Evolutionary conservation across 441 rosid genomes (phyloP).

Genomic region (Adansonia madagascariensis): DNA sequence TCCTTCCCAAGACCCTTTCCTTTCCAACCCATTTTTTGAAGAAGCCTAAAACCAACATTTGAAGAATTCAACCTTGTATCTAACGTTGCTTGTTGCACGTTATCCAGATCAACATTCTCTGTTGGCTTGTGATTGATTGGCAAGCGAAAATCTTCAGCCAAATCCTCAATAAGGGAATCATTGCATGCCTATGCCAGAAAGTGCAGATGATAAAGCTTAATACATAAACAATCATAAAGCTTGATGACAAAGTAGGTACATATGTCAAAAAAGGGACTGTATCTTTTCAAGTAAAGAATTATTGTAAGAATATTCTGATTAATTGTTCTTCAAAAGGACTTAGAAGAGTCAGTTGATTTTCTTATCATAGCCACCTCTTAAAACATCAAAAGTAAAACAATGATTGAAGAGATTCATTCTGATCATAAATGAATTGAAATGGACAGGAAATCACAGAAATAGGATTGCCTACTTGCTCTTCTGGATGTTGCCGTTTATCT

Average conservation of each 20-base stretch:
- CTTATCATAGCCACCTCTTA: neutral
- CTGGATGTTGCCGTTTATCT: slow-evolving; percentile 45
- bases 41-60: slow-evolving; percentile 89
- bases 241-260: neutral
- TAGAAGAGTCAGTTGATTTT: neutral
- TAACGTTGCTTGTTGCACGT: slow-evolving; percentile 86
- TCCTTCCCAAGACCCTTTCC: slow-evolving; percentile 95
- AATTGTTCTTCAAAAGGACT: neutral
- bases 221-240: slow-evolving; percentile 6
- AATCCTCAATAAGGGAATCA: slow-evolving; percentile 67
- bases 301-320: neutral
- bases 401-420: neutral
- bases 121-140: slow-evolving; percentile 73
- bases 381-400: neutral
- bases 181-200: slow-evolving; percentile 41
- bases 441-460: neutral
- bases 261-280: neutral
- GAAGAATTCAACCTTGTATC: slow-evolving; percentile 78
- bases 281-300: neutral
- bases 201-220: slow-evolving; percentile 13
- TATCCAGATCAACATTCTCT: slow-evolving; percentile 83
- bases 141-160: slow-evolving; percentile 69
- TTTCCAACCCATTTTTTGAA: slow-evolving; percentile 98
- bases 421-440: neutral
- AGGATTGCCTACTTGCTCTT: slow-evolving; percentile 44